Percentiles rank a stretch among this genome's conserved stretches.
Evolutionary conservation across 2,329 filamentous ascomycete genomes (phyloP).

Genomic region (Aspergillus persii): DNA sequence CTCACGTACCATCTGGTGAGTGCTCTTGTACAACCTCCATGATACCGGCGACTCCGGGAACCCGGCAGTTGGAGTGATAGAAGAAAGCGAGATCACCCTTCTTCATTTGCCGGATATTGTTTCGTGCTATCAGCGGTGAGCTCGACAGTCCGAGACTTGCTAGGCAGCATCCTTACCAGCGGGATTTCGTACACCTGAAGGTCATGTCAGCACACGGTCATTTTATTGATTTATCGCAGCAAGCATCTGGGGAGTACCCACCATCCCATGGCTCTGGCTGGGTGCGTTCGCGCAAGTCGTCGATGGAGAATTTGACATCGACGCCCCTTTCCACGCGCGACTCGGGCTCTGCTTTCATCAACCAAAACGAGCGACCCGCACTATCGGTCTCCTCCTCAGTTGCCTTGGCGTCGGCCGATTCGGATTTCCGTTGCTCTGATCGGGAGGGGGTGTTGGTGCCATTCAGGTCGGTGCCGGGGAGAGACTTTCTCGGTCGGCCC

Average conservation of each 20-base stretch:
- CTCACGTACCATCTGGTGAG: slow-evolving; percentile 67
- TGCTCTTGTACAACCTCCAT: slow-evolving; percentile 89
- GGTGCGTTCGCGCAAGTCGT: slow-evolving; percentile 71
- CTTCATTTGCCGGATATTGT: slow-evolving; percentile 89
- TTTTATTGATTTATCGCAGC: too few species aligned
- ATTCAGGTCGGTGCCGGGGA: slow-evolving; percentile 7
- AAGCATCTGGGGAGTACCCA: slow-evolving; percentile 41
- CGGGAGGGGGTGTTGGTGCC: slow-evolving; percentile 13
- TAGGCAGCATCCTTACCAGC: slow-evolving; percentile 32
- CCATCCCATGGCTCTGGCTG: slow-evolving; percentile 90
- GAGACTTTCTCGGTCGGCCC: slow-evolving; percentile 26
- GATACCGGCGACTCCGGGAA: slow-evolving; percentile 79
- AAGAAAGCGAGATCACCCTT: slow-evolving; percentile 92
- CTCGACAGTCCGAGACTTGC: background rate
- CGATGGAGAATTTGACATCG: slow-evolving; percentile 92
- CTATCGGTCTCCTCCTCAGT: slow-evolving; percentile 14
- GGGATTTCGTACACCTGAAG: slow-evolving; percentile 45
- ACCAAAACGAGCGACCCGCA: slow-evolving; percentile 61
- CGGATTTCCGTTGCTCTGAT: slow-evolving; percentile 18
- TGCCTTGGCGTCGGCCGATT: slow-evolving; percentile 11
- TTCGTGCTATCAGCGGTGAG: slow-evolving; percentile 59
- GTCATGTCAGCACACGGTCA: slow-evolving; percentile 3
- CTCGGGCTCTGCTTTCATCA: slow-evolving; percentile 87
- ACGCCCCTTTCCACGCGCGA: slow-evolving; percentile 80
- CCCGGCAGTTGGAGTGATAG: slow-evolving; percentile 92